phyloP scores from a whole-genome alignment of 176 grass and related monocot species.

The barley (Hordeum vulgare) region DNA sequence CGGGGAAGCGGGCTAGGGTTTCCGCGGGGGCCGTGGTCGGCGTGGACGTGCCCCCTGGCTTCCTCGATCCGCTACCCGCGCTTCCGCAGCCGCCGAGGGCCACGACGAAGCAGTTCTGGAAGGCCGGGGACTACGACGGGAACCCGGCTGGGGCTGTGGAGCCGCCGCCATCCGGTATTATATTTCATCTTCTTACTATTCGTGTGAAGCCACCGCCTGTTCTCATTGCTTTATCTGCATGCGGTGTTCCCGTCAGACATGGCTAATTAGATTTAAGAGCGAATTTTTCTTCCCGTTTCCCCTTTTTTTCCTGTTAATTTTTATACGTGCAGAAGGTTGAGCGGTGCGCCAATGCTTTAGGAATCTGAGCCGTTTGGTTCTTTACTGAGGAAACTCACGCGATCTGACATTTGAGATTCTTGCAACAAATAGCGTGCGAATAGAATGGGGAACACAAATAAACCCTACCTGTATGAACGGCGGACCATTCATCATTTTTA shows the following conservation, averaged over 20 bases:
- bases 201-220: neutral
- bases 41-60: constrained; percentile 52
- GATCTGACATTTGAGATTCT: neutral
- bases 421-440: neutral
- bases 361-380: neutral
- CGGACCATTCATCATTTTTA: neutral
- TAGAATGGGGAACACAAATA: neutral
- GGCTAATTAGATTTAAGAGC: neutral
- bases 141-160: constrained; percentile 7
- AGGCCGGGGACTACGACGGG: constrained; percentile 80
- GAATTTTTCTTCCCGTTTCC: neutral
- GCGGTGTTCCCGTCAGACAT: neutral
- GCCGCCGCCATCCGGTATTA: constrained; percentile 35
- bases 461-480: neutral
- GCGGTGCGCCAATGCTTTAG: neutral
- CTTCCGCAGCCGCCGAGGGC: neutral
- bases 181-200: neutral
- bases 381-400: neutral
- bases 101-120: constrained; percentile 91
- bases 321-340: neutral
- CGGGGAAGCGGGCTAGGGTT: constrained; percentile 32
- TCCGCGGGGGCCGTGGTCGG: neutral
- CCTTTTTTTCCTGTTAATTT: neutral
- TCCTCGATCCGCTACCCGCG: constrained; percentile 63
- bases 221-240: neutral